Evolutionary conservation across 495 filamentous ascomycete genomes (phyloP).

Genomic region (Penicillium parvum): DNA sequence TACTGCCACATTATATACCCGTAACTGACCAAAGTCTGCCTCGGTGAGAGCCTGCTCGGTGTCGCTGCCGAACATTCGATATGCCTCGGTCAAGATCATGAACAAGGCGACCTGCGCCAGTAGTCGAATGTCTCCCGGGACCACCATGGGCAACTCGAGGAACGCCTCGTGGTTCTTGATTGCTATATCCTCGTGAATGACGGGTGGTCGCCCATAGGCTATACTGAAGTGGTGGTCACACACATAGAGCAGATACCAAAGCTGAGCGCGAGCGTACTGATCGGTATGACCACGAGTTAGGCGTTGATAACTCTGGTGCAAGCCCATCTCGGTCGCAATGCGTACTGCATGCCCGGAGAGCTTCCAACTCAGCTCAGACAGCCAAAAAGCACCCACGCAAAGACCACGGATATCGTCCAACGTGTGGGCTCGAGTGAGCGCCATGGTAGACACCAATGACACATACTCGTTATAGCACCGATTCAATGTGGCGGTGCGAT

Average conservation of each 20-base stretch:
- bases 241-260: slow-evolving; percentile 52
- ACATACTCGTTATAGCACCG: slow-evolving; percentile 50
- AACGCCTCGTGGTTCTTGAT: slow-evolving; percentile 51
- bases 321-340: slow-evolving; percentile 49
- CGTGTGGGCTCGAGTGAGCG: slow-evolving; percentile 46
- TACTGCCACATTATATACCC: slow-evolving; percentile 50
- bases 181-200: slow-evolving; percentile 50
- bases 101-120: slow-evolving; percentile 55
- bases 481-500: slow-evolving; percentile 46
- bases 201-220: slow-evolving; percentile 50
- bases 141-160: slow-evolving; percentile 42
- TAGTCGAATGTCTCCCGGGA: slow-evolving; percentile 50
- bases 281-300: slow-evolving; percentile 42
- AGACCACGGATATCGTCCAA: slow-evolving; percentile 51
- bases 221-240: slow-evolving; percentile 56
- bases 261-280: slow-evolving; percentile 47
- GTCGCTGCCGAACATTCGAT: slow-evolving; percentile 53
- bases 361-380: slow-evolving; percentile 52
- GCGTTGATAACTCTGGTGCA: slow-evolving; percentile 49
- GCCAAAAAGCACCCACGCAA: slow-evolving; percentile 51
- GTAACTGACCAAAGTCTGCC: slow-evolving; percentile 47
- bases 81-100: slow-evolving; percentile 54
- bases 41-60: slow-evolving; percentile 50
- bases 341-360: slow-evolving; percentile 52
- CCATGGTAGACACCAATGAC: slow-evolving; percentile 47